Conservation (phyloP, 495 filamentous ascomycete species). For the Melanomma pulvis-pyrius region DNA sequence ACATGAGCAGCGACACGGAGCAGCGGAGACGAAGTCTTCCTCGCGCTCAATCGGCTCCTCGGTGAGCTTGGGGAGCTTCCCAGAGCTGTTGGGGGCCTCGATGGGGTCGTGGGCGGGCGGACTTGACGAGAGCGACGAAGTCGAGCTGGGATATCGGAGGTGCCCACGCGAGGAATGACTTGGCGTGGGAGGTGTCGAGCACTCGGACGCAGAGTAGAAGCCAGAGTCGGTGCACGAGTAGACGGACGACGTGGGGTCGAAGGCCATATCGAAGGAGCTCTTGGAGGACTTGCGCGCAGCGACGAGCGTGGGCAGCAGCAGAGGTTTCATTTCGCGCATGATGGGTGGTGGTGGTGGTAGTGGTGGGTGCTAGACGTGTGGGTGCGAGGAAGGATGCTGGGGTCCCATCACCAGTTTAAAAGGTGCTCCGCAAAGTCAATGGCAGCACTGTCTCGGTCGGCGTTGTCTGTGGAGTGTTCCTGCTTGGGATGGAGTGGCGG, state of each 20-base stretch:
- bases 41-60: constrained; percentile 43
- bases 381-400: constrained; percentile 30
- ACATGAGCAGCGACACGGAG: constrained; percentile 31
- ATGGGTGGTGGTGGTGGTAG: background rate
- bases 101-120: constrained; percentile 51
- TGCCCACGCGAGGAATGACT: constrained; percentile 61
- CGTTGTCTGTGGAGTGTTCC: constrained; percentile 27
- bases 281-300: constrained; percentile 35
- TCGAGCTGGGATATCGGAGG: constrained; percentile 63
- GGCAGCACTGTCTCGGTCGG: background rate
- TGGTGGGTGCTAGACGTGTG: constrained; percentile 15
- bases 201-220: constrained; percentile 59
- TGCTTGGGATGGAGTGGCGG: constrained; percentile 33
- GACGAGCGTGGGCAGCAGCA: constrained; percentile 36
- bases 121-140: constrained; percentile 62
- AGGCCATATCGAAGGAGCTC: constrained; percentile 30
- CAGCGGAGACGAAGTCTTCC: constrained; percentile 18
- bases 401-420: constrained; percentile 40
- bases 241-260: constrained; percentile 26
- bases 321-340: constrained; percentile 39
- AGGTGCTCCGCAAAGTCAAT: background rate
- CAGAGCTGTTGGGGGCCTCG: constrained; percentile 30
- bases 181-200: constrained; percentile 63
- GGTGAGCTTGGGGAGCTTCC: constrained; percentile 39
- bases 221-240: constrained; percentile 35